Evolutionary conservation across 2,329 filamentous ascomycete species (phyloP), one percentile per base, ranked within the genome.

Genomic region (Rhytidhysteron rufulum): DNA sequence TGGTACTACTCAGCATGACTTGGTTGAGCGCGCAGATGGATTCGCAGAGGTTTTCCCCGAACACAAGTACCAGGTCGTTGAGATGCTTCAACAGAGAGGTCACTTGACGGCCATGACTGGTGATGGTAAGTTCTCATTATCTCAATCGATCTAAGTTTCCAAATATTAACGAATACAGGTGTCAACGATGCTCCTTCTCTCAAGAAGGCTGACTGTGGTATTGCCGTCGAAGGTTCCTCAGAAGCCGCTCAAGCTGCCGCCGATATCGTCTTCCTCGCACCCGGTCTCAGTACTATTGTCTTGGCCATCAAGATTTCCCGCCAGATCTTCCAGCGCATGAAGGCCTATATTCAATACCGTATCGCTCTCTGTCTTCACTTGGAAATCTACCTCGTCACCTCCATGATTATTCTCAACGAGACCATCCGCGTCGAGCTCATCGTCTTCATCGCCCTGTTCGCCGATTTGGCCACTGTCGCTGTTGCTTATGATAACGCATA

Each of bases 391-490:
- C 74, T 88, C 18, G 82, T 84, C 53, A 83, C 82, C 44, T 85
- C 83, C 24, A 87, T 87, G 82, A 82, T 87, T 66, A 86, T 86
- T 71, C 79, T 88, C 70, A 83, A 86, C 72, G 83, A 88, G 73
- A 86, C 83, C 47, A 78, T 88, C 62, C 75, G 77, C 49, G 78
- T 78, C 47, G 80, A 87, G 49, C 78, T 88, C 31, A 83, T 88
- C 57, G 85, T 88, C 66, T 88, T 88, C 75, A 80, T 88, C 51
- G 85, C 85, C 45, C 74, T 88, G 20, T 88, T 88, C 68, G 85
- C 85, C 53, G 85, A 88, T 77, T 70, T 88, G 68, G 85, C 85
- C 45, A 88, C 85, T 48, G 85, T 88, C 50, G 85, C 85, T 44
- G 80, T 88, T 42, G 85, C 85, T 35, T 88, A 88, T 71, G 85